Base-by-base conservation (phyloP, 2,329 filamentous ascomycete species). In the Calycina herbarum region DNA sequence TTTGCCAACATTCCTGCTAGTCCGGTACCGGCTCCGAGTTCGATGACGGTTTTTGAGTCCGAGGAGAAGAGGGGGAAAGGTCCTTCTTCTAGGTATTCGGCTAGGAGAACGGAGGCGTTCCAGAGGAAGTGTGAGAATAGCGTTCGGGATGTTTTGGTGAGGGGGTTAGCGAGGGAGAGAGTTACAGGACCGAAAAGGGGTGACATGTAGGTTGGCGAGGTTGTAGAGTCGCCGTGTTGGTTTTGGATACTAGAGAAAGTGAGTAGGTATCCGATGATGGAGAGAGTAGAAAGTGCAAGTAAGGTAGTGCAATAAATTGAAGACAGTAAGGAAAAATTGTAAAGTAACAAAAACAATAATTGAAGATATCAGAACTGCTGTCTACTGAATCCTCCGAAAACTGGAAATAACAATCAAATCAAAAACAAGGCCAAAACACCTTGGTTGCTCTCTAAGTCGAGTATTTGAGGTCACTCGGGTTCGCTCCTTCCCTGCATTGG, bases 61-160 rank as follows among this genome's bases (percentile, higher is more conserved):
- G 70, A 68, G 6, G 42, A 59, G 69, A 70, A 72, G 10, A 65
- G 54, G n/a, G n/a, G 60, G 40, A 62, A 64, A 20, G 66, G 63
- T 6, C 65, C 70, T 27, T 72, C 79, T 74, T 87, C 85, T 64
- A 87, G 77, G 33, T 86, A 77, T 76, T 86, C 85, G 8, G 83
- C 84, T 1, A 86, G 78, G 68, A 85, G 76, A 59, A 88, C 75
- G 20, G 80, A 82, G 6, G 89, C 82, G 77, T 93, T 93, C 89
- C 89, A 93, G 31, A 92, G 77, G 75, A 89, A 91, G 74, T 93
- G 89, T 67, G 87, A 86, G 74, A 91, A 92, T 57, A 92, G 82
- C 24, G 77, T 76, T 60, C 88, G 78, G 71, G 87, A 84, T 35
- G 81, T 77, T 63, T 88, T 85, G 38, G 76, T 79, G 38, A 78